Conservation (phyloP, 495 filamentous ascomycete species). For the Alectoria sarmentosa region DNA sequence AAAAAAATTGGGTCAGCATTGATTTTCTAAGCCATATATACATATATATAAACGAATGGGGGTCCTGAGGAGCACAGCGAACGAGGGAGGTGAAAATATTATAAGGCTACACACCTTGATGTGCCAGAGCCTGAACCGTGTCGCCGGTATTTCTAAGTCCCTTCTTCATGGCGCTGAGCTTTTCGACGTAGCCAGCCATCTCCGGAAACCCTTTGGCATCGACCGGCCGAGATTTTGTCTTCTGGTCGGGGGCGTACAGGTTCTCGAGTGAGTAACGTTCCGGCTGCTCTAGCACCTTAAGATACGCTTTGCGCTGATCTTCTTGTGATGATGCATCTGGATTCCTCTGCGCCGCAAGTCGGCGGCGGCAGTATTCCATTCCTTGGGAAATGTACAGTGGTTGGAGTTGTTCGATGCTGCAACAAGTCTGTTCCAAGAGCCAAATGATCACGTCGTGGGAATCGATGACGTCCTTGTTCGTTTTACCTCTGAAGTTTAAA, state of each 20-base stretch:
- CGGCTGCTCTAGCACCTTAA: slow-evolving; percentile 33
- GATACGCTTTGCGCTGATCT: slow-evolving; percentile 31
- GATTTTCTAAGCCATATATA: not conserved
- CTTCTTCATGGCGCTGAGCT: slow-evolving; percentile 27
- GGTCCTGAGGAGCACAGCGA: no score
- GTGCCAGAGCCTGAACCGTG: slow-evolving; percentile 32
- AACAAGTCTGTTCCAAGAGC: slow-evolving; percentile 57
- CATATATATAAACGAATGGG: no score
- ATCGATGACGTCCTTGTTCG: slow-evolving; percentile 26
- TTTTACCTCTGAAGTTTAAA: slow-evolving; percentile 30
- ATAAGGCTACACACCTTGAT: slow-evolving; percentile 27
- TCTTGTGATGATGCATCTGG: slow-evolving; percentile 29
- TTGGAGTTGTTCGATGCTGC: slow-evolving; percentile 45
- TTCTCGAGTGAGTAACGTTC: slow-evolving; percentile 42
- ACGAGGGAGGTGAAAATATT: no score
- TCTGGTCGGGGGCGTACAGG: slow-evolving; percentile 35
- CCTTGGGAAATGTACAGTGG: slow-evolving; percentile 52
- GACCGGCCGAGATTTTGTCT: slow-evolving; percentile 11
- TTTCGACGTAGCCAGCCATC: slow-evolving; percentile 26
- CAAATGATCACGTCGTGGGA: slow-evolving; percentile 50
- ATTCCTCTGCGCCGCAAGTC: slow-evolving; percentile 28
- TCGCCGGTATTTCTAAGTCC: slow-evolving; percentile 28
- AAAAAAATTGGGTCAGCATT: not conserved
- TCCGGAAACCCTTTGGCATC: slow-evolving; percentile 13
- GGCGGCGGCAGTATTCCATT: slow-evolving; percentile 44